phyloP scores from a whole-genome alignment of 768 basidiomycete genomes.

The Suillus occidentalis region DNA sequence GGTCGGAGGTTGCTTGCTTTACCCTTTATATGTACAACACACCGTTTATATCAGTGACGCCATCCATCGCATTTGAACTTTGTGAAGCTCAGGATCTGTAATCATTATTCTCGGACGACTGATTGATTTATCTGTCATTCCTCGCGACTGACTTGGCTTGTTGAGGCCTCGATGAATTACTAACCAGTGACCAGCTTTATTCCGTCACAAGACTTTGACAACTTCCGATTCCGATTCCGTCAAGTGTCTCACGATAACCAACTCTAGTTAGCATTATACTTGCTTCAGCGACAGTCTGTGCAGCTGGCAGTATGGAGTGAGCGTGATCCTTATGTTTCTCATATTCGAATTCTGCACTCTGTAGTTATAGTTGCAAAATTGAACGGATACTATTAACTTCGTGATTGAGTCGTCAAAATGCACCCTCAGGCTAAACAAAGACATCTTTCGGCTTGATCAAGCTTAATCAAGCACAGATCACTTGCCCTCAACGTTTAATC shows the following conservation, averaged over 20 bases:
- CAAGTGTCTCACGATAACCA: not conserved
- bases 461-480: constrained; percentile 7
- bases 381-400: not conserved
- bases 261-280: not conserved
- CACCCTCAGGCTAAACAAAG: not conserved
- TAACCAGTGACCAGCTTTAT: not conserved
- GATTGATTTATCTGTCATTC: not conserved
- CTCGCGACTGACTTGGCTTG: not conserved
- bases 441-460: not conserved
- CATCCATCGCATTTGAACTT: not conserved
- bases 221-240: not conserved
- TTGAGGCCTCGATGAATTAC: not conserved
- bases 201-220: too few relatives aligned
- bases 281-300: not conserved
- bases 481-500: constrained; percentile 4
- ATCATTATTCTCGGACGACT: not conserved
- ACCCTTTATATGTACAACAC: not conserved
- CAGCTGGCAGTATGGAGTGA: not conserved
- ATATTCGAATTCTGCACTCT: not conserved
- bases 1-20: not conserved
- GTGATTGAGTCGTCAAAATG: not conserved
- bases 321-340: not conserved
- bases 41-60: not conserved
- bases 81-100: not conserved
- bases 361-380: not conserved